Evolutionary conservation across 1,139 yeast species (phyloP), one percentile per base, ranked within the genome.

Genomic region (Lodderomyces pseudojiufengensis): DNA sequence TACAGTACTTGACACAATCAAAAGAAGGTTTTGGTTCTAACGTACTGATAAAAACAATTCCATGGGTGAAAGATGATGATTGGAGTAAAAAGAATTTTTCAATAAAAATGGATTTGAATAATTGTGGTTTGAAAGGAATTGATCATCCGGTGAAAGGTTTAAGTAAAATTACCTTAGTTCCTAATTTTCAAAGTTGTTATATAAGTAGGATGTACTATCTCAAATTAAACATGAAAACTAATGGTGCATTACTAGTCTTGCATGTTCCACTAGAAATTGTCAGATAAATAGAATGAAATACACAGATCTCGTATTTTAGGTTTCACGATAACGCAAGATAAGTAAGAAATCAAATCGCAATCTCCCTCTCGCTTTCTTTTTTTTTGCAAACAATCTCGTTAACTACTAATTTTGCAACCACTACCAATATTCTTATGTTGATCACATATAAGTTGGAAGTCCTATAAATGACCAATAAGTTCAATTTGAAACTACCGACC

Each of bases 151-250:
- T 46, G 23, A 52, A 52, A 23, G 62, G 63, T 27, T 60, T 52
- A 41, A 67, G 51, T 40, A 46, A 43, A 37, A 49, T 59, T 36
- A 72, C 81, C 0, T 54, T 79, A 41, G 68, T 76, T 3, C 84
- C 84, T 1, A 70, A 66, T 42, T 75, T 76, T 52, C 84, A 79
- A 50, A 68, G 68, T 31, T 79, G 84, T 51, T 53, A 71, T 33
- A 61, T 76, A 38, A 66, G 78, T 7, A 61, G 84, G 44, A 50
- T 74, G 31, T 77, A 78, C 49, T 70, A 72, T 37, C 43, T 67
- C 15, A 66, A 59, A 44, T 43, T 67, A 2, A 44, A 49, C 1
- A 54, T 62, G 15, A 63, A 55, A 48, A 42, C 48, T 15, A 56
- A 59, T 33, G 66, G 68, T 2, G 66, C 61, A 12, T 33, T 48